These are phyloP conservation scores for Rhododendron vialii DNA, from an alignment of 148 eudicot genomes.

Conservation along the genomic window DNA sequence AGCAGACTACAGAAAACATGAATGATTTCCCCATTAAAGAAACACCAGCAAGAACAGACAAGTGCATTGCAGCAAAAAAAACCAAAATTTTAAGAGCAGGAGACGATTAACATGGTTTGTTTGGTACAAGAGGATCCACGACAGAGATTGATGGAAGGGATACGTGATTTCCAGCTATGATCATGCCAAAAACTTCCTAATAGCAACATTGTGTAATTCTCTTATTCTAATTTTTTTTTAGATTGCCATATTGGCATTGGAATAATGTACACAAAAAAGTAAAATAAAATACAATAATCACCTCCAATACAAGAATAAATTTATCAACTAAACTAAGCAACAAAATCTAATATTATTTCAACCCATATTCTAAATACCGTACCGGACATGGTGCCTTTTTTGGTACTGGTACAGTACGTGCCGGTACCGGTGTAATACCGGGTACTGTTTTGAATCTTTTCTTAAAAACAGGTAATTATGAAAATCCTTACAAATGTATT, in stretches of 20 bases:
- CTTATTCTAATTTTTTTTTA: not conserved
- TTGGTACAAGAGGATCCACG: not conserved
- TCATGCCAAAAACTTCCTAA: conserved; percentile 2
- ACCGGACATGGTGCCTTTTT: not conserved
- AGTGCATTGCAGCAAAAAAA: not conserved
- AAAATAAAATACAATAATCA: not conserved
- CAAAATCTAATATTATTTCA: not conserved
- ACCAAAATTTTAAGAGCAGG: not conserved
- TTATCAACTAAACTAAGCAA: not conserved
- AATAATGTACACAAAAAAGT: not conserved
- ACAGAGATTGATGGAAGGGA: not conserved
- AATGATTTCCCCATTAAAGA: not conserved
- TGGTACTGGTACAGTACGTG: not conserved
- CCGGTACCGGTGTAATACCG: not conserved
- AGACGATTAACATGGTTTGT: not conserved
- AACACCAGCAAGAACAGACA: conserved; percentile 4
- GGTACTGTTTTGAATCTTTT: not conserved
- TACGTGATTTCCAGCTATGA: not conserved
- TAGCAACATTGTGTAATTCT: not conserved
- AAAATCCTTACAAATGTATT: not conserved
- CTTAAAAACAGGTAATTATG: too few species aligned
- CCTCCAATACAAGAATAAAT: not conserved
- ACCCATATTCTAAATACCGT: not conserved
- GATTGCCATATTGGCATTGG: not conserved
- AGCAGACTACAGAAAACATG: conserved; percentile 54